Percentiles rank a stretch among this genome's conserved stretches.
phyloP scores from a whole-genome alignment of 257 asterid species.

The Penstemon newberryi region DNA sequence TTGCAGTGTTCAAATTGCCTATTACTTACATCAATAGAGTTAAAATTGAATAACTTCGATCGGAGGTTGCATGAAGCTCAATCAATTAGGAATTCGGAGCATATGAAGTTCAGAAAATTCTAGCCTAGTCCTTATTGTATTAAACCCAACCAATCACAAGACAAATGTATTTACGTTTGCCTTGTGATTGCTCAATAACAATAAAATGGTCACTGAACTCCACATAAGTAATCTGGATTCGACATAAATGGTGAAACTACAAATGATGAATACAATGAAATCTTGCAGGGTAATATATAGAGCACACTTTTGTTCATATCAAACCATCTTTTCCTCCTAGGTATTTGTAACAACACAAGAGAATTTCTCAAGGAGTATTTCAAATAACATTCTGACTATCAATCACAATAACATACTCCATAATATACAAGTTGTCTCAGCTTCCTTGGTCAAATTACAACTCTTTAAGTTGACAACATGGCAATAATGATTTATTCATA shows the following conservation, averaged over 20 bases:
- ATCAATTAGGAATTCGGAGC: background rate
- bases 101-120: background rate
- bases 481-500: background rate
- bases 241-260: background rate
- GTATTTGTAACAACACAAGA: too few species aligned
- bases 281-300: background rate
- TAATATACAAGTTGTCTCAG: background rate
- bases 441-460: background rate
- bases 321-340: background rate
- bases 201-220: too few species aligned
- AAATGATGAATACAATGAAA: background rate
- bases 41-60: too few species aligned
- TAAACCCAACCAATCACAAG: background rate
- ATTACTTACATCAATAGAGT: background rate
- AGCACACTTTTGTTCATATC: background rate
- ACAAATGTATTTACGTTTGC: background rate
- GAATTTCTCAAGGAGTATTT: too few species aligned
- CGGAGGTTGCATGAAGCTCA: background rate
- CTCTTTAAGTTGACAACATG: background rate
- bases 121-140: background rate
- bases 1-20: background rate
- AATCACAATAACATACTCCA: background rate
- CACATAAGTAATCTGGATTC: too few species aligned
- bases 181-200: too few species aligned
- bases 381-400: background rate